Evolutionary conservation across 208 protist genomes (phyloP).

Genomic region (Crithidia thermophila): DNA sequence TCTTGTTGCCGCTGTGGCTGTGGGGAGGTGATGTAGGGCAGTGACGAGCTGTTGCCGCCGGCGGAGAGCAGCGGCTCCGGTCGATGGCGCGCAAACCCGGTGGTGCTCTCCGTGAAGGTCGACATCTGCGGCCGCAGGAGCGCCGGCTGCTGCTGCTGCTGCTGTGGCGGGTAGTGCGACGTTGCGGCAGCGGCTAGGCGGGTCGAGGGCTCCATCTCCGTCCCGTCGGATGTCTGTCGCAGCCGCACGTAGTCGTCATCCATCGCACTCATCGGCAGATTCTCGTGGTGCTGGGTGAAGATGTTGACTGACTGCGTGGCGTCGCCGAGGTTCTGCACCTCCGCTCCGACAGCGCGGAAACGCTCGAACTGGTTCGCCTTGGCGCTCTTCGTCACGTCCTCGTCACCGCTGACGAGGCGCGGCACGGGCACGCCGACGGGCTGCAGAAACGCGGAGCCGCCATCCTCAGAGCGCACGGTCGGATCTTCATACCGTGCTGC

Average conservation of each 20-base stretch:
- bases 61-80: conserved; percentile 2
- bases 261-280: background rate
- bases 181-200: too few species aligned
- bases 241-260: conserved; percentile 9
- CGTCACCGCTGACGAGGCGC: conserved; percentile 2
- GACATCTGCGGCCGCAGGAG: conserved; percentile 10
- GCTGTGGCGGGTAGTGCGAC: background rate
- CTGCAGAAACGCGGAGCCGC: conserved; percentile 4
- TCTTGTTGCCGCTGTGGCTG: background rate
- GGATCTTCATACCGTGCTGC: too few species aligned
- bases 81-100: background rate
- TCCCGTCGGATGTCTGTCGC: background rate
- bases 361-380: conserved; percentile 16
- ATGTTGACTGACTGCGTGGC: conserved; percentile 33
- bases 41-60: too few species aligned
- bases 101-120: background rate
- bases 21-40: conserved; percentile 4
- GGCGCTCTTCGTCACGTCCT: background rate
- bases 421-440: conserved; percentile 9
- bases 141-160: background rate
- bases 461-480: background rate
- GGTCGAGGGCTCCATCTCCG: background rate
- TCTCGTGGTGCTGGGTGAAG: conserved; percentile 22
- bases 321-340: conserved; percentile 23
- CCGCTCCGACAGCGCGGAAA: conserved; percentile 29